Evolutionary conservation across 495 filamentous ascomycete species (phyloP), one percentile per base, ranked within the genome.

Genomic region (Hypoxylon fragiforme): DNA sequence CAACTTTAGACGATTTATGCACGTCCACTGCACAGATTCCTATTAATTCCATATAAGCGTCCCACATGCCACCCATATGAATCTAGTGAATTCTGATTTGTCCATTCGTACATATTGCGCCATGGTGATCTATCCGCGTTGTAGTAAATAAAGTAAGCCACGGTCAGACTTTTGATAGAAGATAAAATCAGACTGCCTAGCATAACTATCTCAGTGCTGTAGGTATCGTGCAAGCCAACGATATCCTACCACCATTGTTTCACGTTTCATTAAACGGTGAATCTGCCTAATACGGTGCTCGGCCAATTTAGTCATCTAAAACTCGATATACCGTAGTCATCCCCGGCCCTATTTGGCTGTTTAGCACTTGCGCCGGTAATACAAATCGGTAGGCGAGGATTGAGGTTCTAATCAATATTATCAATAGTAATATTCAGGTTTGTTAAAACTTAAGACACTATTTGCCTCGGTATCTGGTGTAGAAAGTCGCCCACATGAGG

Each of bases 51-150:
- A 24, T 54, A 45, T 50, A 44, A 60, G 56, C 44, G 37, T 60
- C 31, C 32, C 49, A 43, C 32, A 38, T 54, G 43, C 35, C 30
- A 57, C 44, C 42, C 38, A 40, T 47, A 37, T 47, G 20, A 44
- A 48, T 5, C 26, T 49, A 15, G 32, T 44, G 47, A 38, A 35
- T 19, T 53, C 41, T 62, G 47, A 62, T 62, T 57, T 57, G 58
- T 47, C 28, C 14, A 48, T 30, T 51, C 58, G 58, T 62, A n/a
- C n/a, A n/a, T n/a, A 62, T 52, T 21, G 43, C 44, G 47, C 31
- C 32, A 53, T 47, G 48, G 34, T 49, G 43, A 62, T 56, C 43
- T 40, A 57, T 54, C 52, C 34, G 47, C 14, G 2, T 57, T 49
- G 39, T 32, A 62, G 48, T 52, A 57, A 28, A n/a, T 38, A 31